Evolutionary conservation across 208 protist species (phyloP).

Genomic region (Leishmania tarentolae): DNA sequence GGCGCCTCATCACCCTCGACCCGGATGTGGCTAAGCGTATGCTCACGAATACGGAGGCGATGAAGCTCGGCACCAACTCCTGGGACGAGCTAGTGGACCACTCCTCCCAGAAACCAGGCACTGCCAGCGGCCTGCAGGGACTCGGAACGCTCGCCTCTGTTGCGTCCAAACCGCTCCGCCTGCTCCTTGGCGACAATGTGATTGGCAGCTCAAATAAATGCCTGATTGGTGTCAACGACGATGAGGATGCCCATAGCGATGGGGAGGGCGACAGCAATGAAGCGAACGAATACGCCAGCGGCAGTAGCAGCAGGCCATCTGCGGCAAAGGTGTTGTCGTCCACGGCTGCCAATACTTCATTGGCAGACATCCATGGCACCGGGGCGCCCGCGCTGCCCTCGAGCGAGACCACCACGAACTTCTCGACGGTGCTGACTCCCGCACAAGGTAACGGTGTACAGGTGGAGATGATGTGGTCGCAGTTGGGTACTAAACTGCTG

Average conservation of each 20-base stretch:
- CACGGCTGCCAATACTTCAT: background rate
- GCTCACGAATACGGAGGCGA: conserved; percentile 35
- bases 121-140: conserved; percentile 19
- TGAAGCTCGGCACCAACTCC: conserved; percentile 3
- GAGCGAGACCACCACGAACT: conserved; percentile 10
- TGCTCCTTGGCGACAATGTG: conserved; percentile 29
- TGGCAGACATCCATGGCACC: background rate
- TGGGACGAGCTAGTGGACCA: conserved; percentile 14
- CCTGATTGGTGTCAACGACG: conserved; percentile 15
- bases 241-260: background rate
- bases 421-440: conserved; percentile 35
- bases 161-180: conserved; percentile 31
- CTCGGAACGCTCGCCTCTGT: conserved; percentile 48
- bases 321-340: background rate
- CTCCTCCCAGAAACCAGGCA: background rate
- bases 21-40: conserved; percentile 90
- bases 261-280: background rate
- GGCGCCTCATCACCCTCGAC: conserved; percentile 95
- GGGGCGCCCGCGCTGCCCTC: background rate
- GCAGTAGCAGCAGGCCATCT: background rate
- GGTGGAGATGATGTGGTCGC: conserved; percentile 66
- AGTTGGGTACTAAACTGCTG: conserved; percentile 47
- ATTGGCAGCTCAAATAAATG: conserved; percentile 20
- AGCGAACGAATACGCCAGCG: background rate
- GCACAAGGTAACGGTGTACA: conserved; percentile 48